Evolutionary conservation across 768 basidiomycete species (phyloP), one percentile per base, ranked within the genome.

Genomic region (Hemileccinum rubropunctum): DNA sequence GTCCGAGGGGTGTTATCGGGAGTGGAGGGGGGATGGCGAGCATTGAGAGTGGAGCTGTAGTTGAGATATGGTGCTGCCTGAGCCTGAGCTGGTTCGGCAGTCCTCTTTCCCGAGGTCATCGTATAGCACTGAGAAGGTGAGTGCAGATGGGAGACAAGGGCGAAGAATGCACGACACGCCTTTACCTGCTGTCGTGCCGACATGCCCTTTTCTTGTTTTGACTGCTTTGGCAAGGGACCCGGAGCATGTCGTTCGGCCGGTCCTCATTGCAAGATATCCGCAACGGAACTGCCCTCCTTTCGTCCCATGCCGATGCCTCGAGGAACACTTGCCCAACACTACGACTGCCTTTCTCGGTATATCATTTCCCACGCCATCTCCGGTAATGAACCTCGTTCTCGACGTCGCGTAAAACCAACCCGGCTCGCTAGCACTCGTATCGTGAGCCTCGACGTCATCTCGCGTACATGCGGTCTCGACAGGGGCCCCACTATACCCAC

Each of bases 31-130:
- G 78, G 70, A 58, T 75, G 65, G 59, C 79, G 76, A 58, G 76
- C 79, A 64, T 75, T 78, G 65, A 79, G 80, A 44, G 73, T 74
- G 59, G 78, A 71, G 64, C 70, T 72, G 64, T 78, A 81, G 48
- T 81, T 73, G 52, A 80, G 77, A 73, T 81, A 84, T 51, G 82
- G 83, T 40, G 78, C 73, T 45, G 60, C 48, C 54, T 66, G 63
- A 48, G 67, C 47, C 55, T 66, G 63, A 48, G 67, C 47, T 53
- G 54, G 52, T 48, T 66, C 64, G 57, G 60, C 60, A 55, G 64
- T 48, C 56, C 57, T 63, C 58, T 59, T 68, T 32, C 64, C 62
- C 65, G 66, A 62, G 62, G 68, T 53, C 67, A 68, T 68, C 62
- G 66, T 70, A 56, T 61, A 58, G 66, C 65, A 65, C 63, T 64